phyloP scores from a whole-genome alignment of 2,329 filamentous ascomycete genomes.

The Colletotrichum magnum region DNA sequence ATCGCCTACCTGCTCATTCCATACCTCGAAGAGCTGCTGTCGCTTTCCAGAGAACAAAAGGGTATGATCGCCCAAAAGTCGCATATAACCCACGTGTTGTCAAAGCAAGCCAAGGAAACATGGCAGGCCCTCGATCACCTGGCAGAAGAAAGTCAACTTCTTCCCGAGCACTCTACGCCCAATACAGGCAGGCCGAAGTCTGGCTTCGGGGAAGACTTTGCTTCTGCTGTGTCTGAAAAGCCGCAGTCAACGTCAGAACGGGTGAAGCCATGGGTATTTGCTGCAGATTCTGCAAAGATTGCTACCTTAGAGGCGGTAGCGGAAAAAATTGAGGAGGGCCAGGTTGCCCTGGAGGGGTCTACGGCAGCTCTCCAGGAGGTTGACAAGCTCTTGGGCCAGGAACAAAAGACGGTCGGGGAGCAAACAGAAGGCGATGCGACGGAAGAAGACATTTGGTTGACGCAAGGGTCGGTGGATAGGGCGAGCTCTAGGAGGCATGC shows the following conservation, averaged over 20 bases:
- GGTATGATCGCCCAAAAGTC: conserved; percentile 70
- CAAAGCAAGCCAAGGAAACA: conserved; percentile 65
- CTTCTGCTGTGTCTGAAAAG: conserved; percentile 52
- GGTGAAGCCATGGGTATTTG: conserved; percentile 71
- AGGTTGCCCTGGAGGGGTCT: conserved; percentile 68
- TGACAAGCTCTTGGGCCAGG: conserved; percentile 61
- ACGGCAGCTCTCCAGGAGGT: conserved; percentile 65
- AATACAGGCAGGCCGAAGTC: conserved; percentile 50
- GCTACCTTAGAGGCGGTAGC: conserved; percentile 70
- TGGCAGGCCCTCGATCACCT: conserved; percentile 67
- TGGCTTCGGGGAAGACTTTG: conserved; percentile 62
- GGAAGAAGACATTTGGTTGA: conserved; percentile 56
- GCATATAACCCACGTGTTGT: conserved; percentile 65
- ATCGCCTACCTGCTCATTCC: conserved; percentile 65
- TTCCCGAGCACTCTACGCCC: conserved; percentile 65
- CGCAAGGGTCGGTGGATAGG: conserved; percentile 45
- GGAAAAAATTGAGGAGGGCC: conserved; percentile 72
- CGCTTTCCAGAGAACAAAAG: conserved; percentile 70
- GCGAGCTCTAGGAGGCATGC: conserved; percentile 46
- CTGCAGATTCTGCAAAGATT: conserved; percentile 73
- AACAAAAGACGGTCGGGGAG: conserved; percentile 44
- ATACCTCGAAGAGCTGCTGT: conserved; percentile 68
- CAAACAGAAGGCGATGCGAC: conserved; percentile 43
- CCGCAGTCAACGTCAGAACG: conserved; percentile 57
- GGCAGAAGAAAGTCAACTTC: conserved; percentile 73